Conservation (phyloP, 495 filamentous ascomycete genomes). For the Coniosporium apollinis region DNA sequence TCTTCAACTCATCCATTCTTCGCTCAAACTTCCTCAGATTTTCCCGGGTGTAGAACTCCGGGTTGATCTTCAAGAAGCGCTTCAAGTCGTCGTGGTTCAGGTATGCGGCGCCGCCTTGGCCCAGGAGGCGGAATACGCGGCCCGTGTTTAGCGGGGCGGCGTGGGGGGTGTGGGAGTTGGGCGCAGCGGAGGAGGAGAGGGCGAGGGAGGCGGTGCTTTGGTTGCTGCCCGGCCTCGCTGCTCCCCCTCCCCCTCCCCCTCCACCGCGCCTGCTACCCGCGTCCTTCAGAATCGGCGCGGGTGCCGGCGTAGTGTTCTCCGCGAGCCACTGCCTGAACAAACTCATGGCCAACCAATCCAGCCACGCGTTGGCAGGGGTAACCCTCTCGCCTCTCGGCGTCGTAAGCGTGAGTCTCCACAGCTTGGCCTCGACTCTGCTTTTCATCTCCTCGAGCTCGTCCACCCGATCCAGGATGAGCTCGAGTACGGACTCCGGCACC, state of each 20-base stretch:
- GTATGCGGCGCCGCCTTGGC: conserved; percentile 43
- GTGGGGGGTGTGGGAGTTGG: background rate
- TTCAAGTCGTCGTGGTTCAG: conserved; percentile 76
- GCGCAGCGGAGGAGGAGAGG: conserved; percentile 7
- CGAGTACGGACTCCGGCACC: conserved; percentile 55
- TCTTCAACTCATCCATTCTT: conserved; percentile 73
- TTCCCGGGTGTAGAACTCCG: conserved; percentile 53
- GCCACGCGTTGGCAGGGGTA: conserved; percentile 54
- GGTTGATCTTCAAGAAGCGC: conserved; percentile 62
- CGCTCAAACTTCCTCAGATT: conserved; percentile 67
- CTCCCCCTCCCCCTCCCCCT: background rate
- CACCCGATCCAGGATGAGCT: conserved; percentile 82
- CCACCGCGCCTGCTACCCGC: conserved; percentile 5
- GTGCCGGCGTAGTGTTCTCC: conserved; percentile 63
- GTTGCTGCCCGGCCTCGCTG: conserved; percentile 3
- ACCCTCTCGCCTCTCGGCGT: conserved; percentile 70
- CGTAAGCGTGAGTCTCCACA: conserved; percentile 65
- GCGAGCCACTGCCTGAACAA: conserved; percentile 84
- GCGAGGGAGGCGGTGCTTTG: conserved; percentile 6
- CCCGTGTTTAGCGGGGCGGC: conserved; percentile 30
- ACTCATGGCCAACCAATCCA: conserved; percentile 74
- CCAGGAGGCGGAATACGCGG: conserved; percentile 56
- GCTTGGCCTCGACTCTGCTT: conserved; percentile 40
- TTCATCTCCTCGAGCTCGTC: conserved; percentile 50
- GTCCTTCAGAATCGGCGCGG: conserved; percentile 22